Percentiles rank a stretch among this genome's conserved stretches.
Evolutionary conservation across 139 green algal species (phyloP).

Genomic region (Chlamydomonas sp.): DNA sequence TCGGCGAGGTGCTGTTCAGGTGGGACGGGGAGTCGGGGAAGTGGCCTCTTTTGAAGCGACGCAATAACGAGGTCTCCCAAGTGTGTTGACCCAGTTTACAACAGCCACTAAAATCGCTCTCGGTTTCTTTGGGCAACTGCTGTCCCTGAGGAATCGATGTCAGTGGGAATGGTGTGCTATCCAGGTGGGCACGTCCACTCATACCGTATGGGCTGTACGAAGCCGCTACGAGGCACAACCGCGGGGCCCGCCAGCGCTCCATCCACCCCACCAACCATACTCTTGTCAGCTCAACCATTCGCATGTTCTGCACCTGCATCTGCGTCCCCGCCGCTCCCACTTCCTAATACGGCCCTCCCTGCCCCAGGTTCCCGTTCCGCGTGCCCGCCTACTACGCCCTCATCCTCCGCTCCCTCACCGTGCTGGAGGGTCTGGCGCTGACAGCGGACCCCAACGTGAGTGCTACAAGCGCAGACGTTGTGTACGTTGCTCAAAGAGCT

Average conservation of each 20-base stretch:
- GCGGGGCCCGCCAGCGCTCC: neutral
- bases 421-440: conserved; percentile 93
- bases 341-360: neutral
- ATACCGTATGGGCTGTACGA: too few relatives aligned
- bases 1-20: conserved; percentile 94
- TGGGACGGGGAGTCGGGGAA: conserved; percentile 39
- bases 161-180: too few relatives aligned
- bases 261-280: neutral
- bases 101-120: too few relatives aligned
- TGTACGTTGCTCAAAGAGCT: too few relatives aligned
- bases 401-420: conserved; percentile 94
- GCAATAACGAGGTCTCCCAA: too few relatives aligned
- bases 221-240: too few relatives aligned
- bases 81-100: too few relatives aligned
- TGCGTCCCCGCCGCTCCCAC: neutral
- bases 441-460: conserved; percentile 38
- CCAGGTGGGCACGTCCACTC: too few relatives aligned
- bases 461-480: conserved; percentile 3
- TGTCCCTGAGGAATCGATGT: too few relatives aligned
- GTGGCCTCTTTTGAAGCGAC: too few relatives aligned
- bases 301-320: neutral
- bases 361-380: conserved; percentile 52
- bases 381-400: conserved; percentile 97
- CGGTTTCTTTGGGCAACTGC: too few relatives aligned
- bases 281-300: neutral